phyloP scores from a whole-genome alignment of 306 rosid species.

The Heteromeles arbutifolia region DNA sequence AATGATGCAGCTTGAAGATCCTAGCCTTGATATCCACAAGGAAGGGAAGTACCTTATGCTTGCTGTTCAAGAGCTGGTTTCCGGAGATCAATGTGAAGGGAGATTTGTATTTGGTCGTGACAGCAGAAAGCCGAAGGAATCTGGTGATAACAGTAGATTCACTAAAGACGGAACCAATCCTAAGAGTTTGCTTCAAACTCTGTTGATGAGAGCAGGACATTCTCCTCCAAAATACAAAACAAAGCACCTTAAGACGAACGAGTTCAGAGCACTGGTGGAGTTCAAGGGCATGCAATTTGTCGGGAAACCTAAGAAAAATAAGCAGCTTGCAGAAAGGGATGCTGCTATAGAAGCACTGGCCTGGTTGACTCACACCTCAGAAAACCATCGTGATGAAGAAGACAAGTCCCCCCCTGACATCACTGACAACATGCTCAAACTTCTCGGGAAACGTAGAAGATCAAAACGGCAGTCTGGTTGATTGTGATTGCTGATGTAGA shows the following conservation, averaged over 20 bases:
- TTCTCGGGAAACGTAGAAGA: conserved; percentile 67
- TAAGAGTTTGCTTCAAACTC: conserved; percentile 83
- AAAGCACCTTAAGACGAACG: conserved; percentile 90
- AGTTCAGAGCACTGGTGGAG: conserved; percentile 91
- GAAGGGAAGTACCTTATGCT: conserved; percentile 86
- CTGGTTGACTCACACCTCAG: conserved; percentile 95
- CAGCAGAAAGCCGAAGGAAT: conserved; percentile 48
- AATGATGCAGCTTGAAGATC: conserved; percentile 75
- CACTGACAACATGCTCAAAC: conserved; percentile 94
- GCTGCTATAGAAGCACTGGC: conserved; percentile 96
- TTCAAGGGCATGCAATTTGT: conserved; percentile 98
- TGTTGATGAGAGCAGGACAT: conserved; percentile 94
- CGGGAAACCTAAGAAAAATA: conserved; percentile 87
- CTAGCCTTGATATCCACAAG: conserved; percentile 71
- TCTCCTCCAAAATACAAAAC: conserved; percentile 92
- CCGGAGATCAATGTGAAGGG: conserved; percentile 96
- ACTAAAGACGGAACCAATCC: conserved; percentile 89
- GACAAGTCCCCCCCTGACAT: conserved; percentile 63
- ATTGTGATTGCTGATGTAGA: not conserved
- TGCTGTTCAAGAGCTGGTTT: conserved; percentile 72
- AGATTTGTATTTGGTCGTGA: conserved; percentile 94
- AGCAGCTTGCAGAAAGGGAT: conserved; percentile 94
- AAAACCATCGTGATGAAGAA: conserved; percentile 39
- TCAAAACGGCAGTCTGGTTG: conserved; percentile 57
- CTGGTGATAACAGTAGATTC: conserved; percentile 49